Evolutionary conservation across 345 rosid species (phyloP), one percentile per base, ranked within the genome.

Genomic region (Eucalyptus sideroxylon): DNA sequence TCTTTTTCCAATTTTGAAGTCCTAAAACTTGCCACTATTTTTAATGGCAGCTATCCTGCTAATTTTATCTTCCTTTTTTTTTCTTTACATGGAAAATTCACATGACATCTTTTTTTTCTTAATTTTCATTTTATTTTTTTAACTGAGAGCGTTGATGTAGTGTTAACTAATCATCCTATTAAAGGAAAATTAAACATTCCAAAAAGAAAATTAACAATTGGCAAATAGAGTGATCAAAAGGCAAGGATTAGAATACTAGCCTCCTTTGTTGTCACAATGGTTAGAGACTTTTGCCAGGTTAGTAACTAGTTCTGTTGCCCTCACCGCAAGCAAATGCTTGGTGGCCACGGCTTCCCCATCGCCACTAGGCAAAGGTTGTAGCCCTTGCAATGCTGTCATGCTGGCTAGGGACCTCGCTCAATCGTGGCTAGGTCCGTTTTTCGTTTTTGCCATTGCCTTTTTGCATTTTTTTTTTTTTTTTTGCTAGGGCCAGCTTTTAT

Each of bases 221-320:
- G 0, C 24, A 62, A 62, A 30, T 13, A 30, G 37, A 30, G 17
- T 30, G 19, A 30, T 0, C 9, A 0, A 1, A 14, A 30, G 17
- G 37, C 17, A 1, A 30, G 3, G 72, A 62, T 6, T 30, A 2
- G 37, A 62, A 62, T 5, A 6, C 31, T 2, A 60, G 3, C 9
- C 11, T 19, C 6, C 0, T 31, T 15, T 67, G 23, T 31, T 16
- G 6, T 10, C 5, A 0, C 6, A 9, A 62, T 30, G 1, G 0
- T 59, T 59, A 24, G 15, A 59, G 15, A 47, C 0, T 1, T 47
- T 47, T 47, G 49, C 49, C 49, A 47, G 0, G 49, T 15, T 16
- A 62, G 0, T 16, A 0, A 65, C 16, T 3, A 60, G 8, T 1
- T 1, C 0, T 6, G 2, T n/a, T 0, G 5, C 11, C 40, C 40